Evolutionary conservation across 2,329 filamentous ascomycete species (phyloP).

Genomic region (Tolypocladium tundrense): DNA sequence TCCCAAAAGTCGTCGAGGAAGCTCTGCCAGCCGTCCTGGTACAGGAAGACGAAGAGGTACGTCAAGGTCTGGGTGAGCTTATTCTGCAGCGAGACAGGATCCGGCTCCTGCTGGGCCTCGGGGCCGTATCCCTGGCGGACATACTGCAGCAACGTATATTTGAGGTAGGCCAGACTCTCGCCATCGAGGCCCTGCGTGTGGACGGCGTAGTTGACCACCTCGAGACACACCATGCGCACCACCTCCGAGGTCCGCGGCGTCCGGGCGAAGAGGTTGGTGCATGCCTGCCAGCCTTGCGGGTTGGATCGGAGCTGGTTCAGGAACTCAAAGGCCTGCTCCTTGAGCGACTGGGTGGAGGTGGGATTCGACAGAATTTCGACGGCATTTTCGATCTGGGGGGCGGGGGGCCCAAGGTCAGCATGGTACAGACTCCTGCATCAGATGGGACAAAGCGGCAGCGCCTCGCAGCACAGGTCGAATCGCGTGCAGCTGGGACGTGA

Average conservation of each 20-base stretch:
- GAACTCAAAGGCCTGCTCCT: constrained; percentile 75
- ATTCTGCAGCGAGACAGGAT: constrained; percentile 77
- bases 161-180: constrained; percentile 63
- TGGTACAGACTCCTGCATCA: not conserved
- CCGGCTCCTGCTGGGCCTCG: constrained; percentile 47
- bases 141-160: constrained; percentile 74
- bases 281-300: constrained; percentile 82
- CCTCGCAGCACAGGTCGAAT: not conserved
- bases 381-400: constrained; percentile 75
- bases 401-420: not conserved
- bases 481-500: not conserved
- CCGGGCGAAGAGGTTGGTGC: constrained; percentile 75
- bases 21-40: constrained; percentile 73
- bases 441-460: not conserved
- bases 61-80: constrained; percentile 95
- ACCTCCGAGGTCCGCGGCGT: constrained; percentile 68
- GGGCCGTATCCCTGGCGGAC: constrained; percentile 64
- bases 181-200: constrained; percentile 68
- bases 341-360: constrained; percentile 61
- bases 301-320: constrained; percentile 70
- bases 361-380: constrained; percentile 90
- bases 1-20: constrained; percentile 87
- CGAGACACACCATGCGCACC: constrained; percentile 78
- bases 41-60: constrained; percentile 81
- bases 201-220: constrained; percentile 87